Percentiles rank a stretch among this genome's conserved stretches.
These are phyloP conservation scores for Fennellomyces sp. DNA, from an alignment of 371 early-diverging fungal species.

Conservation along the genomic window DNA sequence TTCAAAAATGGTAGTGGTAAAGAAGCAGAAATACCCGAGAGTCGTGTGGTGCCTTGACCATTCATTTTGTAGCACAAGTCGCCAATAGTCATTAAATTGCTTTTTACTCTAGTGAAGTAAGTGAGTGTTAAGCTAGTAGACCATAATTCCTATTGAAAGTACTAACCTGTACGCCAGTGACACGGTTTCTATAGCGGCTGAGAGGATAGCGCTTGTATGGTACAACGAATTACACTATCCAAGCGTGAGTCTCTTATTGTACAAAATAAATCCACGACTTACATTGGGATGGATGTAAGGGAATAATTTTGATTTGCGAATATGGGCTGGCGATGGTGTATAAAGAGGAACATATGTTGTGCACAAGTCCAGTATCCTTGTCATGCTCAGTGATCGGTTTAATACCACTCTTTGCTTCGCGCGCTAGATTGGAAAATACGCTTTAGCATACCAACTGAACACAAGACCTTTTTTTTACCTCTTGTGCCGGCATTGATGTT, in stretches of 20 bases:
- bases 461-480: constrained; percentile 33
- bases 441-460: not conserved
- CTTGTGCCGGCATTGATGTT: constrained; percentile 19
- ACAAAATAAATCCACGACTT: not conserved
- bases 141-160: not conserved
- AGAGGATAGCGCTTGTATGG: constrained; percentile 69
- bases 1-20: constrained; percentile 51
- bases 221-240: constrained; percentile 48
- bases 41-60: constrained; percentile 48
- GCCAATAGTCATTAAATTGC: constrained; percentile 34
- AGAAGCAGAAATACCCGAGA: constrained; percentile 45
- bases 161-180: constrained; percentile 56
- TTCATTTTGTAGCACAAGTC: constrained; percentile 47
- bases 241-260: not conserved
- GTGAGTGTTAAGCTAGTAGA: not conserved
- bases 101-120: constrained; percentile 44
- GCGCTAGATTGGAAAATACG: constrained; percentile 23
- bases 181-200: constrained; percentile 68
- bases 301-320: constrained; percentile 25
- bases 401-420: constrained; percentile 36
- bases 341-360: constrained; percentile 64
- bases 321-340: constrained; percentile 31
- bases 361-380: constrained; percentile 50
- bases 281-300: constrained; percentile 29
- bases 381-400: constrained; percentile 55